Percentiles rank a stretch among this genome's conserved stretches.
These are phyloP conservation scores for Trypanosoma conorhini DNA, from an alignment of 208 protist genomes.

Conservation along the genomic window DNA sequence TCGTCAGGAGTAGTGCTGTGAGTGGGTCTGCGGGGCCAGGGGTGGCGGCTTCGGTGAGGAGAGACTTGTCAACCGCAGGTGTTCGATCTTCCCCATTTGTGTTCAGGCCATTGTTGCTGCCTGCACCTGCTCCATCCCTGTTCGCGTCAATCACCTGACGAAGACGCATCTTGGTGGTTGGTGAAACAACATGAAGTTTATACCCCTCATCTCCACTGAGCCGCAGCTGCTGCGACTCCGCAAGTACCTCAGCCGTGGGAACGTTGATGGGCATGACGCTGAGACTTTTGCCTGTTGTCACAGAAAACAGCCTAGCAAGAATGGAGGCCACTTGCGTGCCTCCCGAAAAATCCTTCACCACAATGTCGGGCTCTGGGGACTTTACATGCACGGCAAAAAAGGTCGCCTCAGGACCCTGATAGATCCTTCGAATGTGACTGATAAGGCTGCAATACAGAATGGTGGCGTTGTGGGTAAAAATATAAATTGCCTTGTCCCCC, in stretches of 20 bases:
- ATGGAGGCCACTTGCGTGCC: constrained; percentile 13
- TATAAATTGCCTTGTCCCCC: constrained; percentile 25
- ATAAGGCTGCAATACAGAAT: constrained; percentile 18
- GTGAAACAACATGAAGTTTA: constrained; percentile 20
- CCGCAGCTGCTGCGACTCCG: constrained; percentile 23
- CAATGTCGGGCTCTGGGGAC: constrained; percentile 23
- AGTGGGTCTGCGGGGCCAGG: constrained; percentile 17
- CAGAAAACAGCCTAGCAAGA: constrained; percentile 9
- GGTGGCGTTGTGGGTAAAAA: constrained; percentile 15
- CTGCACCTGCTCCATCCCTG: background rate
- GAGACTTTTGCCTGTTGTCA: constrained; percentile 16
- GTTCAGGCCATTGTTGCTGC: background rate
- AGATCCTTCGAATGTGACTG: constrained; percentile 21
- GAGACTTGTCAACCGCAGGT: background rate
- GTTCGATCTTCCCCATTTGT: background rate
- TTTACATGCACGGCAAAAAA: constrained; percentile 24
- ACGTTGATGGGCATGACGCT: constrained; percentile 26
- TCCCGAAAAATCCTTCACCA: constrained; percentile 25
- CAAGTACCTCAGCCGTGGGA: constrained; percentile 20
- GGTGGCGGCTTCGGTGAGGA: background rate
- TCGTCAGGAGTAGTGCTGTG: constrained; percentile 16
- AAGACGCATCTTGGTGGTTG: constrained; percentile 21
- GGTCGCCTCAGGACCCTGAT: constrained; percentile 15
- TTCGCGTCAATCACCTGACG: constrained; percentile 15
- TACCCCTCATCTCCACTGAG: constrained; percentile 21